Evolutionary conservation across 306 rosid species (phyloP).

Genomic region (Phaseolus lunatus): DNA sequence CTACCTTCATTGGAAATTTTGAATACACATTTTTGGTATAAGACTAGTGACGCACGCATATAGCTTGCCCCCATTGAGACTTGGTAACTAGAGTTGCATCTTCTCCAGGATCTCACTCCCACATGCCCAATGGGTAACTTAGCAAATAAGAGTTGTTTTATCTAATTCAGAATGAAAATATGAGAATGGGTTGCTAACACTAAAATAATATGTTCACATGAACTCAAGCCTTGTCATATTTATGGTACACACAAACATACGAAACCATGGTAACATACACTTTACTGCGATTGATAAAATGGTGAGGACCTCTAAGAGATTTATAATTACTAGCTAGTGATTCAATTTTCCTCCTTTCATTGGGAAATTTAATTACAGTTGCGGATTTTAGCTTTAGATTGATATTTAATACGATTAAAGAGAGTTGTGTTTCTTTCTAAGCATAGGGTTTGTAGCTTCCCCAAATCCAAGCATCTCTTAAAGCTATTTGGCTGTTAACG

Average conservation of each 20-base stretch:
- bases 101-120: not conserved
- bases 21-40: not conserved
- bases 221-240: too few species aligned
- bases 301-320: constrained; percentile 12
- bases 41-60: not conserved
- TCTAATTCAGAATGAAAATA: too few species aligned
- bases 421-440: too few species aligned
- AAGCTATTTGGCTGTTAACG: not conserved
- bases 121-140: not conserved
- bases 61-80: not conserved
- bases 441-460: too few species aligned
- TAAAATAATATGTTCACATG: not conserved
- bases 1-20: too few species aligned
- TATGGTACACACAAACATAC: not conserved
- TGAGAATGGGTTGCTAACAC: too few species aligned
- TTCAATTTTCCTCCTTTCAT: too few species aligned
- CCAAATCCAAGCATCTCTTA: not conserved
- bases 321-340: too few species aligned
- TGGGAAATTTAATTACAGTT: too few species aligned
- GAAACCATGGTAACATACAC: not conserved
- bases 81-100: not conserved
- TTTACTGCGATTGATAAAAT: not conserved
- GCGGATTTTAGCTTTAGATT: too few species aligned
- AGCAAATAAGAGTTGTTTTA: not conserved
- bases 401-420: too few species aligned